A percentile compares a stretch with the other conserved stretches of the same genome.
Evolutionary conservation across 495 filamentous ascomycete species (phyloP).

Genomic region (Pseudevernia furfuracea): DNA sequence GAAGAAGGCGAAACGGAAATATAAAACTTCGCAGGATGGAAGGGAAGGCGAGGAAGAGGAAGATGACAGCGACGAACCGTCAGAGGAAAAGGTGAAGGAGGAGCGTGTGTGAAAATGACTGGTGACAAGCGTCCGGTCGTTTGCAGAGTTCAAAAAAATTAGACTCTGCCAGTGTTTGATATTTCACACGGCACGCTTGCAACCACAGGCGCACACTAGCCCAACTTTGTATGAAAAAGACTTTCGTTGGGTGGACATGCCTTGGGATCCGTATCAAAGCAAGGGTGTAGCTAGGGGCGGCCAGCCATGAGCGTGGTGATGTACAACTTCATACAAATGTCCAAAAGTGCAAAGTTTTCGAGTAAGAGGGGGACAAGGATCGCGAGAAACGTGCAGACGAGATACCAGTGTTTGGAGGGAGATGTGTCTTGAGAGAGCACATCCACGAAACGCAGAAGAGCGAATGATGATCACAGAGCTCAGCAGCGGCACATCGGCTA

Average conservation of each 20-base stretch:
- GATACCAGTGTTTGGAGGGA: not conserved
- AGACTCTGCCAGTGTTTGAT: not conserved
- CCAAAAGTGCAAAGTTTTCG: not conserved
- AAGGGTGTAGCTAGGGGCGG: not conserved
- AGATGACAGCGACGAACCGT: slow-evolving; percentile 42
- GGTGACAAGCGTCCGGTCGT: not conserved
- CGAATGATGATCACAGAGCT: not conserved
- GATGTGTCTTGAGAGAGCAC: not conserved
- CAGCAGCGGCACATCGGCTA: not conserved
- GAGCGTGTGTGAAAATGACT: slow-evolving; percentile 13
- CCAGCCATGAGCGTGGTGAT: not conserved
- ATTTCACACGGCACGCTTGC: not conserved
- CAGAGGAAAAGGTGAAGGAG: slow-evolving; percentile 27
- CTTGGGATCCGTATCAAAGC: not conserved
- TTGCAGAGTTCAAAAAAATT: not conserved
- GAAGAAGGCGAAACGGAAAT: slow-evolving; percentile 64
- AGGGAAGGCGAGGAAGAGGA: slow-evolving; percentile 42
- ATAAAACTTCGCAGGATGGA: slow-evolving; percentile 42
- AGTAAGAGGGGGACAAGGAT: not conserved
- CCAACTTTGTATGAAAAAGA: not conserved
- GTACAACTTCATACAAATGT: not conserved
- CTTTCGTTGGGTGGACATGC: not conserved
- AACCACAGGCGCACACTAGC: not conserved
- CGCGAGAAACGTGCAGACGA: not conserved
- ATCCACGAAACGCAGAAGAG: not conserved